These are phyloP conservation scores for Entophlyctis helioformis DNA, from an alignment of 192 early-diverging fungal species.

Conservation along the genomic window DNA sequence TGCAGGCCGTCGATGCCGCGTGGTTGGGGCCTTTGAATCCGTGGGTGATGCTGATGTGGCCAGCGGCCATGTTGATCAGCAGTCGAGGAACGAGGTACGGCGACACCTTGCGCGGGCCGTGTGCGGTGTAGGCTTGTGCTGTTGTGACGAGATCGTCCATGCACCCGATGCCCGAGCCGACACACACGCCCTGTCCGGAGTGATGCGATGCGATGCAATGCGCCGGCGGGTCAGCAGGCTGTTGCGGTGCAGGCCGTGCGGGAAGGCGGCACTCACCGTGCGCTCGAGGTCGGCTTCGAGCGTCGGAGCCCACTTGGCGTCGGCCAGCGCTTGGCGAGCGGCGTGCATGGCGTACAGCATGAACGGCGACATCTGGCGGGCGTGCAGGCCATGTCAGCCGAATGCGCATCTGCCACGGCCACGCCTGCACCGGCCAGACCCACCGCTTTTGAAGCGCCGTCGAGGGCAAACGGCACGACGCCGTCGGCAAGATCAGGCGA, in stretches of 20 bases:
- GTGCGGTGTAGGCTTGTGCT: constrained; percentile 27
- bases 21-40: constrained; percentile 88
- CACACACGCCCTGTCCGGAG: constrained; percentile 88
- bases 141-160: constrained; percentile 68
- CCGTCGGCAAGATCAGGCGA: no score
- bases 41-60: constrained; percentile 81
- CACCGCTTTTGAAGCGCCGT: background rate
- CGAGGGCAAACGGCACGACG: no score
- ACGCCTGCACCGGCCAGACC: no score
- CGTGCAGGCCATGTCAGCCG: constrained; percentile 46
- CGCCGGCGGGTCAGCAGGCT: no score
- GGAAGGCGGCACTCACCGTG: no score
- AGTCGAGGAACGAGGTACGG: constrained; percentile 87
- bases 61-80: constrained; percentile 91
- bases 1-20: constrained; percentile 85
- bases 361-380: constrained; percentile 65
- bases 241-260: no score
- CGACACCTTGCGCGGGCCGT: constrained; percentile 66
- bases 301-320: constrained; percentile 58
- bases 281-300: constrained; percentile 44
- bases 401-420: no score
- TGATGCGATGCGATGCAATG: no score
- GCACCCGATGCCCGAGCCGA: constrained; percentile 89
- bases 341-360: constrained; percentile 78
- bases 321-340: constrained; percentile 71